Evolutionary conservation across 2,329 filamentous ascomycete genomes (phyloP).

Genomic region (Aspergillus nomiae): DNA sequence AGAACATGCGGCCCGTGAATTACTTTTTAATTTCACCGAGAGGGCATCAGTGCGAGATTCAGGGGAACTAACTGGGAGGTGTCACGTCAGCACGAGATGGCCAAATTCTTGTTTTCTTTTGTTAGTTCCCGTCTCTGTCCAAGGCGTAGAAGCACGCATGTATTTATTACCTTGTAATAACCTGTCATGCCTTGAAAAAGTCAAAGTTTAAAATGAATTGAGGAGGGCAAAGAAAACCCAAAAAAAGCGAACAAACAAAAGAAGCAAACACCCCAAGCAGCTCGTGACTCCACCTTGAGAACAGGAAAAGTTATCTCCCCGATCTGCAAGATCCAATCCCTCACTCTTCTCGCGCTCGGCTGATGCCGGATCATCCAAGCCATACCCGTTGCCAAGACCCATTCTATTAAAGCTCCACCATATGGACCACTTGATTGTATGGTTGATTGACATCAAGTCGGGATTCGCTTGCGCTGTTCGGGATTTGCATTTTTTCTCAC

Average conservation of each 20-base stretch:
- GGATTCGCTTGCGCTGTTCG: slow-evolving; percentile 15
- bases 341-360: neutral
- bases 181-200: neutral
- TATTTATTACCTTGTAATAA: neutral
- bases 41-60: slow-evolving; percentile 42
- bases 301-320: neutral
- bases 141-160: neutral
- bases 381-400: slow-evolving; percentile 13
- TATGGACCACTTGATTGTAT: slow-evolving; percentile 1
- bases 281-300: neutral
- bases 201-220: neutral
- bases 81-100: neutral
- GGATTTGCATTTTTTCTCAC: slow-evolving; percentile 17
- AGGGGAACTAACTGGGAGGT: neutral
- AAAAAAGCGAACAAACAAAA: neutral
- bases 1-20: slow-evolving; percentile 46
- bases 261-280: neutral
- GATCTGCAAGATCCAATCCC: slow-evolving; percentile 6
- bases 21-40: slow-evolving; percentile 47
- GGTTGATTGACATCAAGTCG: slow-evolving; percentile 11
- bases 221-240: neutral
- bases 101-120: neutral
- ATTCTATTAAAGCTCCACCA: slow-evolving; percentile 11
- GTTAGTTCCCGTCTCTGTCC: neutral
- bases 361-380: slow-evolving; percentile 7